Evolutionary conservation across 2,329 filamentous ascomycete genomes (phyloP).

Genomic region (Xylaria sp.): DNA sequence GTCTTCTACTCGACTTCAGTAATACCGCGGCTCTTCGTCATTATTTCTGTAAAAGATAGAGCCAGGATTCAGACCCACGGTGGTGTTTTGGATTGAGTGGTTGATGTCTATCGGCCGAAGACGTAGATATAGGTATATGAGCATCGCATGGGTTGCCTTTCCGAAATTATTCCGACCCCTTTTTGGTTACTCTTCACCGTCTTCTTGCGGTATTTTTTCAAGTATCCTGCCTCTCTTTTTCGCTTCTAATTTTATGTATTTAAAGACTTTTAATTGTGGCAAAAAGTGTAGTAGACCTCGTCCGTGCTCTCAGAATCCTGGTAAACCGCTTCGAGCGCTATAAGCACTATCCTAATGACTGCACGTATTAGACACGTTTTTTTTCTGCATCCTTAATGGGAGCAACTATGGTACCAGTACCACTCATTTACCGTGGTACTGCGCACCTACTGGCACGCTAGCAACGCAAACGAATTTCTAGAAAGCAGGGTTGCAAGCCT

Average conservation of each 20-base stretch:
- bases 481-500: constrained; percentile 17
- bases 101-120: not conserved
- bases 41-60: not conserved
- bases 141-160: not conserved
- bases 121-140: too few species aligned
- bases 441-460: constrained; percentile 8
- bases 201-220: not conserved
- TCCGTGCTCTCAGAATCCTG: constrained; percentile 7
- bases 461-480: constrained; percentile 27
- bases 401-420: constrained; percentile 8
- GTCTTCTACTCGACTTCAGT: not conserved
- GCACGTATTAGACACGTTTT: constrained; percentile 27
- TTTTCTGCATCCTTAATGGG: constrained; percentile 10
- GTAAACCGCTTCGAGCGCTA: constrained; percentile 10
- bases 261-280: not conserved
- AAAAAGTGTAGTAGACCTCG: not conserved
- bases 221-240: not conserved
- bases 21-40: not conserved
- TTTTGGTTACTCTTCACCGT: constrained; percentile 1
- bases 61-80: not conserved
- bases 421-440: constrained; percentile 6
- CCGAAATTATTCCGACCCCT: not conserved
- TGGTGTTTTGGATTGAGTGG: constrained; percentile 19
- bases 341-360: too few species aligned
- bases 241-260: not conserved